Conservation (phyloP, 75 land plant genomes). For the Sequoiadendron giganteum region DNA sequence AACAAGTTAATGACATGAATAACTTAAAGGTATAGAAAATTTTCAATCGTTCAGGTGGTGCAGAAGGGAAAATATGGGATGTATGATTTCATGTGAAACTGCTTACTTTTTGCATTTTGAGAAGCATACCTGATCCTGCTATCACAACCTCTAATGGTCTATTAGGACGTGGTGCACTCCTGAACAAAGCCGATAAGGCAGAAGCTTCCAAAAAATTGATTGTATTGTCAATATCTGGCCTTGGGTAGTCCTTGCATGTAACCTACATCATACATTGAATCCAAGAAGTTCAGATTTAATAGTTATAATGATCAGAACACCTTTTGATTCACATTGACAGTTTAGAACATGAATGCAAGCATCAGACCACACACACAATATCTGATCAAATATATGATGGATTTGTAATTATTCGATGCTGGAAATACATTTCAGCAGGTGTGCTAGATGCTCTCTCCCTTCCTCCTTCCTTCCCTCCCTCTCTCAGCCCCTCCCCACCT, state of each 20-base stretch:
- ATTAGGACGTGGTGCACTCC: constrained; percentile 56
- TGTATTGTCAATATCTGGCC: constrained; percentile 87
- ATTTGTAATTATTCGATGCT: not conserved
- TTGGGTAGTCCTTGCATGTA: constrained; percentile 70
- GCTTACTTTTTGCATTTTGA: constrained; percentile 9
- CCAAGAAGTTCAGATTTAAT: not conserved
- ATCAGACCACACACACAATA: not conserved
- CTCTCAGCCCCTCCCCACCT: not conserved
- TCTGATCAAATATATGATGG: not conserved
- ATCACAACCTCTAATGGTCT: constrained; percentile 84
- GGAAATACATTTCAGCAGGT: not conserved
- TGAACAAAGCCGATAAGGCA: constrained; percentile 62
- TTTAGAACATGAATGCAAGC: not conserved
- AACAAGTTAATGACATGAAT: not conserved
- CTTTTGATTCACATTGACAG: not conserved
- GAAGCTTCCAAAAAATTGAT: constrained; percentile 86
- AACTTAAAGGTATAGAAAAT: not conserved
- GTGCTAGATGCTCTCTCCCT: not conserved
- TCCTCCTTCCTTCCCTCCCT: not conserved
- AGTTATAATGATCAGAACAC: not conserved
- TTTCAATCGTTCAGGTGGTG: constrained; percentile 5
- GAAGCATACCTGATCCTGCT: constrained; percentile 86
- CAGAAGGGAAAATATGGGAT: not conserved
- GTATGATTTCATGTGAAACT: constrained; percentile 3
- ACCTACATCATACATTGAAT: constrained; percentile 40